Conservation (phyloP, 371 early-diverging fungal species). For the Phascolomyces articulosus region DNA sequence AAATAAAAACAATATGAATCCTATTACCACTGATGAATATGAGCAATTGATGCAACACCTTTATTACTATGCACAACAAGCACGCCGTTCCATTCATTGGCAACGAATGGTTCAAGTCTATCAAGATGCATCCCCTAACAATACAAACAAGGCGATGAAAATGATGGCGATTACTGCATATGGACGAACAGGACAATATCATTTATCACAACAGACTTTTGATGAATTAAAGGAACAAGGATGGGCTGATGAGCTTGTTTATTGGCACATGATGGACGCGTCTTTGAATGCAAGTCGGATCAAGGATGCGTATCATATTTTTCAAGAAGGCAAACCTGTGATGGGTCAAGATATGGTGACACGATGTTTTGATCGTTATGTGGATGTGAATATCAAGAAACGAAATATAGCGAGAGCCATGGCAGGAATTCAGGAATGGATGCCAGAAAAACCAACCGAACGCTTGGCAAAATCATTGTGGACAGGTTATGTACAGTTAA, state of each 20-base stretch:
- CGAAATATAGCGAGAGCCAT: constrained; percentile 9
- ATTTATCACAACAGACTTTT: constrained; percentile 18
- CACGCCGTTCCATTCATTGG: constrained; percentile 26
- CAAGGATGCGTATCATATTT: constrained; percentile 2
- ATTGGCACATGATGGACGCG: constrained; percentile 25
- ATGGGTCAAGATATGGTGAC: background rate
- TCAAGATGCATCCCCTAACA: constrained; percentile 14
- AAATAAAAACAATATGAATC: background rate
- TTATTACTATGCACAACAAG: constrained; percentile 10
- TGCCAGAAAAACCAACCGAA: background rate
- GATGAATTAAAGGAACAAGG: constrained; percentile 13
- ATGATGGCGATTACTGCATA: constrained; percentile 30
- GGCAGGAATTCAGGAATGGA: background rate
- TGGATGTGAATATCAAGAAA: constrained; percentile 6
- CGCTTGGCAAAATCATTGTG: background rate
- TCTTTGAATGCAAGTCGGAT: constrained; percentile 16
- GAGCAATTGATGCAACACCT: constrained; percentile 27
- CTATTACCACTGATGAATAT: constrained; percentile 27
- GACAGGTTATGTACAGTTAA: constrained; percentile 10
- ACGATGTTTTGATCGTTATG: constrained; percentile 7
- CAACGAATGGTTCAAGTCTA: constrained; percentile 18
- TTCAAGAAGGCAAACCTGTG: constrained; percentile 6
- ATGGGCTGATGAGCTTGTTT: constrained; percentile 9
- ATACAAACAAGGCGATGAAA: constrained; percentile 21
- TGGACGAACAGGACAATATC: constrained; percentile 16